Conservation (phyloP, 148 eudicot species). For the Cornus kousa region DNA sequence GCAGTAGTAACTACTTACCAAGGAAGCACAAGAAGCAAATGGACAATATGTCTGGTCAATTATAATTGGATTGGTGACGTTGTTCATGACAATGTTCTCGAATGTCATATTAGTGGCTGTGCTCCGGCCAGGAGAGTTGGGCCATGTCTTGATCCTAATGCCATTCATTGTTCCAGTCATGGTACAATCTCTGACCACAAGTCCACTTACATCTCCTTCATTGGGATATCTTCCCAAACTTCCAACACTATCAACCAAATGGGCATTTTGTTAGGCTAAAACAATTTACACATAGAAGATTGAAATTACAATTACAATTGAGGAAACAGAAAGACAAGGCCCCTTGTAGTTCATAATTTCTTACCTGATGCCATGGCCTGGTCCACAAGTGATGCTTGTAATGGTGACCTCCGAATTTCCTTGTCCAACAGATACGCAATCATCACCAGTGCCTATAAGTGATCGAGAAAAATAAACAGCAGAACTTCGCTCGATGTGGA, state of each 20-base stretch:
- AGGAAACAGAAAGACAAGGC: background rate
- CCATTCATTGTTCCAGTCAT: conserved; percentile 48
- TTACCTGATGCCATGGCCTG: conserved; percentile 59
- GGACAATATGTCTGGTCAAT: conserved; percentile 60
- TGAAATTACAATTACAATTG: background rate
- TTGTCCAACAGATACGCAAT: conserved; percentile 56
- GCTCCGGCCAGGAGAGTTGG: conserved; percentile 41
- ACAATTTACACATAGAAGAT: background rate
- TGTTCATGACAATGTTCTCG: conserved; percentile 51
- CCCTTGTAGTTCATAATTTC: background rate
- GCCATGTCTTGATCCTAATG: conserved; percentile 66
- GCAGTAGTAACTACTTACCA: conserved; percentile 17
- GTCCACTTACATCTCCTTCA: conserved; percentile 47
- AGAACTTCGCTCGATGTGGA: conserved; percentile 44
- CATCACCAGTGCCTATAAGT: conserved; percentile 55
- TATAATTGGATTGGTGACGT: conserved; percentile 48
- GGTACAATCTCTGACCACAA: conserved; percentile 40
- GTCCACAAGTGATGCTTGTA: conserved; percentile 49
- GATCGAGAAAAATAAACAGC: conserved; percentile 30
- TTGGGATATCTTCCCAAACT: conserved; percentile 51
- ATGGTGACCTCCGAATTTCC: conserved; percentile 44
- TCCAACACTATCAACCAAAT: conserved; percentile 35
- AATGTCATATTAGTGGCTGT: conserved; percentile 44
- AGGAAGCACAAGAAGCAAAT: conserved; percentile 37
- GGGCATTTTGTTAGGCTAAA: background rate